Conservation (phyloP, 306 rosid species). For the Luffa aegyptiaca region DNA sequence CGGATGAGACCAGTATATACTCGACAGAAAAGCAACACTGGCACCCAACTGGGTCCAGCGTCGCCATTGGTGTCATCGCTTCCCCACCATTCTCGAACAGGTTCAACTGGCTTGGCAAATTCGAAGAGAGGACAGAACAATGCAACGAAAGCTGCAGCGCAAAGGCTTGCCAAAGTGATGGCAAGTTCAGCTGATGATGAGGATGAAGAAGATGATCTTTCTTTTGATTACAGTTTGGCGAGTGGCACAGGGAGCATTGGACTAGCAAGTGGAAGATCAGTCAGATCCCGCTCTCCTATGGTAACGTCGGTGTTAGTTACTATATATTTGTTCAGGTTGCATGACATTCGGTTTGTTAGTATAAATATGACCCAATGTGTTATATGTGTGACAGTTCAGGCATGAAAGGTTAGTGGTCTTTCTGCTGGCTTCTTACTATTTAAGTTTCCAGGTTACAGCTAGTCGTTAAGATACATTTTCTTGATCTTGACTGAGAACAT, state of each 20-base stretch:
- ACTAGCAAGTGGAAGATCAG: conserved; percentile 55
- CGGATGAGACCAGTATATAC: conserved; percentile 33
- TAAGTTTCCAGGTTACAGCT: background rate
- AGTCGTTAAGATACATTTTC: background rate
- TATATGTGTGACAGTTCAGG: background rate
- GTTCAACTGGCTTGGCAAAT: conserved; percentile 32
- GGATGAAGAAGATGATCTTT: conserved; percentile 55
- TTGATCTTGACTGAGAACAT: background rate
- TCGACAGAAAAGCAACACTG: conserved; percentile 48
- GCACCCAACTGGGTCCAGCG: conserved; percentile 33
- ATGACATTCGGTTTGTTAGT: background rate
- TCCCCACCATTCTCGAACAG: conserved; percentile 43
- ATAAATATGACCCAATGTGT: background rate
- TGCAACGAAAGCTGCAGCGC: conserved; percentile 85
- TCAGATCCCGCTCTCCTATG: conserved; percentile 56
- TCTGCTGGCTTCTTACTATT: background rate
- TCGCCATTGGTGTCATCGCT: conserved; percentile 39
- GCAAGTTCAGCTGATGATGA: conserved; percentile 42
- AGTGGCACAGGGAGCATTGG: conserved; percentile 56
- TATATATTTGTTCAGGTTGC: background rate
- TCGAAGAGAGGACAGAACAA: conserved; percentile 51
- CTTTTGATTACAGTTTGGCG: conserved; percentile 34
- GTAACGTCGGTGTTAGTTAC: conserved; percentile 16
- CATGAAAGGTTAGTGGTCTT: background rate
- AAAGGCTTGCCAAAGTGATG: conserved; percentile 97